Base-by-base conservation (phyloP, 78 protist genomes). In the Chrysochromulina tobinii region DNA sequence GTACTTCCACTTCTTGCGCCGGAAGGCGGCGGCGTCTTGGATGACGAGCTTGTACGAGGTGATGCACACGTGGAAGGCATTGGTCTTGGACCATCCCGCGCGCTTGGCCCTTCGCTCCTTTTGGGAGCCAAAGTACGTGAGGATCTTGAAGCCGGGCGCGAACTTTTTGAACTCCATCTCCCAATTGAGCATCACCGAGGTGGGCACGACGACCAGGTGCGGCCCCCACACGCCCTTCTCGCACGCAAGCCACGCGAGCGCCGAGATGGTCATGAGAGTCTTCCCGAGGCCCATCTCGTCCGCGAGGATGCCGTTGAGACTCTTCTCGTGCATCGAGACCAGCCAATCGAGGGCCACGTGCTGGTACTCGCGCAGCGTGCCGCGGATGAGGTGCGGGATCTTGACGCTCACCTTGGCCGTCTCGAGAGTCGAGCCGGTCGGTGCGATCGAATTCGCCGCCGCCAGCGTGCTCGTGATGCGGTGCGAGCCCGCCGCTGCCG, bases 261-360 rank as follows among this genome's bases (percentile, higher is more conserved):
- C 27, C 17, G 99, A 58, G 17, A 99, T 95, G 51, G 99, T 96
- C 95, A 92, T 94, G 66, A 99, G 81, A 5, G 99, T 98, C 92
- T 99, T 99, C 53, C 99, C 96, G 12, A 96, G 89, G 50, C 97
- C 97, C 96, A 95, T 96, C 77, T 99, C 99, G 92, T 99, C 99
- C 0, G 99, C 99, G 8, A 99, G 95, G 54, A 98, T 97, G 50
- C 97, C 98, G 87, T 96, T 96, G 72, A 99, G 96, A 5, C 89
- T 67, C 87, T 95, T 93, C 27, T 94, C 97, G 93, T 97, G 92
- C 90, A 97, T 73, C 18, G 89, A 90, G 6, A 93, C 96, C 21
- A 98, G 89, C 99, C 99, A 98, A 81, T 95, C 96, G 23, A 98
- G 92, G 0, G 98, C 99, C 25, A 96, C 92, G 87, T 94, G 96